phyloP scores from a whole-genome alignment of 306 rosid genomes.

The Lathyrus oleraceus region DNA sequence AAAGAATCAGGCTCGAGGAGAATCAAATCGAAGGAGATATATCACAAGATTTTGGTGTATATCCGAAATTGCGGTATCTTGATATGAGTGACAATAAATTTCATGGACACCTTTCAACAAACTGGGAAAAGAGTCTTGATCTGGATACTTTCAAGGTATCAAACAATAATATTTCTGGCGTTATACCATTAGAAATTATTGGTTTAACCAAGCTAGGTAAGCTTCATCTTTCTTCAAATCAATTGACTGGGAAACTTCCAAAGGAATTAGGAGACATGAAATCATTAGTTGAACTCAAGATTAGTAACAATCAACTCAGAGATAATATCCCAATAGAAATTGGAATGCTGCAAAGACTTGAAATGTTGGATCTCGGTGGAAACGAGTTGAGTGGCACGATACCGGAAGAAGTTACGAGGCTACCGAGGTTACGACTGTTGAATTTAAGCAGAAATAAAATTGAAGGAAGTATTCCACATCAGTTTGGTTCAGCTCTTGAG shows the following conservation, averaged over 20 bases:
- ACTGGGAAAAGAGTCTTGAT: constrained; percentile 27
- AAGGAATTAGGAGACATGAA: constrained; percentile 28
- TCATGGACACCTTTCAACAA: constrained; percentile 31
- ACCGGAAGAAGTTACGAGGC: background rate
- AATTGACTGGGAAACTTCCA: constrained; percentile 34
- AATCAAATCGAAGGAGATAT: constrained; percentile 46
- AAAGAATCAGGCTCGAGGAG: constrained; percentile 24
- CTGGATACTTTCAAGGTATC: background rate
- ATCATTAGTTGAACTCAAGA: background rate
- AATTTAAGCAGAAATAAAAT: constrained; percentile 31
- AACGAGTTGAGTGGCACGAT: constrained; percentile 31
- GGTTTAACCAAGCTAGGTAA: background rate
- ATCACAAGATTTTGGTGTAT: constrained; percentile 35
- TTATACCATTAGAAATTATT: constrained; percentile 6
- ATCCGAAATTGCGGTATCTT: constrained; percentile 26
- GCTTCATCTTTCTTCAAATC: constrained; percentile 37
- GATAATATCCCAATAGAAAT: constrained; percentile 25
- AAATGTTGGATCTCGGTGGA: background rate
- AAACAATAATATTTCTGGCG: constrained; percentile 31
- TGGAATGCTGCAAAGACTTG: background rate
- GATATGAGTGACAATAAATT: constrained; percentile 39
- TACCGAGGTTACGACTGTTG: background rate
- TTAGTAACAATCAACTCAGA: constrained; percentile 8
- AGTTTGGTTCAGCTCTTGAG: constrained; percentile 12
- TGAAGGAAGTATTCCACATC: constrained; percentile 9